Conservation (phyloP, 331 rosid species). For the Stylosanthes scabra region DNA sequence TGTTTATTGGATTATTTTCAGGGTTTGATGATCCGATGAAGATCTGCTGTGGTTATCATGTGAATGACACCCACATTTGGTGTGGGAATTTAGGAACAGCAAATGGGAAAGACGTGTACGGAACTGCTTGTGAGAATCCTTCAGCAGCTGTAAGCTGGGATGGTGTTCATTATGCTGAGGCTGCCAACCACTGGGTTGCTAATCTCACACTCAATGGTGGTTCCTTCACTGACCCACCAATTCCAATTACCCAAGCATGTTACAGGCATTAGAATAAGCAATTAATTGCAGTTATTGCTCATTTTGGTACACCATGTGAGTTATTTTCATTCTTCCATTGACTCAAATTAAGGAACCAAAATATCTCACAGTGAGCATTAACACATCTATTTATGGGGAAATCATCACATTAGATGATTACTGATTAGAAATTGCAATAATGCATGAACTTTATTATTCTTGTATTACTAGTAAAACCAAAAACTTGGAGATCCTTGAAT, state of each 20-base stretch:
- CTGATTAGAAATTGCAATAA: not conserved
- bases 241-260: conserved; percentile 79
- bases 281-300: too few relatives aligned
- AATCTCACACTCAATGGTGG: conserved; percentile 78
- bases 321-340: too few relatives aligned
- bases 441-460: not conserved
- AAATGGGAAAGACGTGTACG: conserved; percentile 68
- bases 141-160: conserved; percentile 74
- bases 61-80: conserved; percentile 85
- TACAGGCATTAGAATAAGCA: conserved; percentile 25
- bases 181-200: conserved; percentile 87
- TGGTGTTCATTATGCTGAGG: conserved; percentile 89
- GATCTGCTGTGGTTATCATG: conserved; percentile 94
- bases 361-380: too few relatives aligned
- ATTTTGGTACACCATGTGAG: too few relatives aligned
- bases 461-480: not conserved
- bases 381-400: not conserved
- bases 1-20: too few relatives aligned
- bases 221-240: conserved; percentile 65
- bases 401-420: too few relatives aligned
- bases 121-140: conserved; percentile 70
- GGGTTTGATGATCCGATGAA: conserved; percentile 78
- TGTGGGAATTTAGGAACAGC: conserved; percentile 66
- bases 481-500: conserved; percentile 13
- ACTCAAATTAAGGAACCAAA: too few relatives aligned